These are phyloP conservation scores for Vanderwaltozyma tropicalis DNA, from an alignment of 805 yeast species.

Conservation along the genomic window DNA sequence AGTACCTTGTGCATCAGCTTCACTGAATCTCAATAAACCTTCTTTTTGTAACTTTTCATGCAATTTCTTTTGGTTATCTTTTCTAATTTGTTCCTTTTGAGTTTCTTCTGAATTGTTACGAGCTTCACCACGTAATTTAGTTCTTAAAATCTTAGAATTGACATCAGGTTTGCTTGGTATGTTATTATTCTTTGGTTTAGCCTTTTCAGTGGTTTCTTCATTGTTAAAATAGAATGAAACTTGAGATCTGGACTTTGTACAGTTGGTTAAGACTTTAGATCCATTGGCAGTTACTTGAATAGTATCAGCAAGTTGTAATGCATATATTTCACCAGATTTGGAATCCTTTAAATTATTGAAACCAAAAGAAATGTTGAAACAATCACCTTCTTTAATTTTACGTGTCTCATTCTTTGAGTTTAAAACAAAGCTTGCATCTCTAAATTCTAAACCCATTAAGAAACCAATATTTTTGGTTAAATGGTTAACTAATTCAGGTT, in stretches of 20 bases:
- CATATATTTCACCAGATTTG: constrained; percentile 47
- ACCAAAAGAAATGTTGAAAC: constrained; percentile 68
- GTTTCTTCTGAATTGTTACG: constrained; percentile 57
- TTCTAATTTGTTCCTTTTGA: constrained; percentile 67
- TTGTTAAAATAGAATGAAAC: constrained; percentile 77
- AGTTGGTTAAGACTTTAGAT: constrained; percentile 60
- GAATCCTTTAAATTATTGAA: constrained; percentile 51
- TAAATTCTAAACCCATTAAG: constrained; percentile 79
- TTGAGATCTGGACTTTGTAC: constrained; percentile 61
- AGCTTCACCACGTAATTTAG: constrained; percentile 70
- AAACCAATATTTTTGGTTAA: constrained; percentile 80
- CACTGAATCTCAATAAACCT: constrained; percentile 73
- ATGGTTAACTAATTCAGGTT: constrained; percentile 52
- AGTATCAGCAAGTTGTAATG: constrained; percentile 73
- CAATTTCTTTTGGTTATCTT: constrained; percentile 69
- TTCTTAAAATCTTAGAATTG: constrained; percentile 59
- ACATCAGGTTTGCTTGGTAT: constrained; percentile 22
- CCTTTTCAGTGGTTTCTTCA: constrained; percentile 39
- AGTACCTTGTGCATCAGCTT: constrained; percentile 59
- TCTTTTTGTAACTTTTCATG: constrained; percentile 80
- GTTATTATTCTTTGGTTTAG: constrained; percentile 34
- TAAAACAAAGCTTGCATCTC: constrained; percentile 67
- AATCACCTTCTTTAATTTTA: constrained; percentile 56
- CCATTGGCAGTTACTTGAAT: constrained; percentile 40
- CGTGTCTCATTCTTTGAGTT: constrained; percentile 60